These are phyloP conservation scores for Fusarium nematophilum DNA, from an alignment of 2,329 filamentous ascomycete genomes.

Conservation along the genomic window DNA sequence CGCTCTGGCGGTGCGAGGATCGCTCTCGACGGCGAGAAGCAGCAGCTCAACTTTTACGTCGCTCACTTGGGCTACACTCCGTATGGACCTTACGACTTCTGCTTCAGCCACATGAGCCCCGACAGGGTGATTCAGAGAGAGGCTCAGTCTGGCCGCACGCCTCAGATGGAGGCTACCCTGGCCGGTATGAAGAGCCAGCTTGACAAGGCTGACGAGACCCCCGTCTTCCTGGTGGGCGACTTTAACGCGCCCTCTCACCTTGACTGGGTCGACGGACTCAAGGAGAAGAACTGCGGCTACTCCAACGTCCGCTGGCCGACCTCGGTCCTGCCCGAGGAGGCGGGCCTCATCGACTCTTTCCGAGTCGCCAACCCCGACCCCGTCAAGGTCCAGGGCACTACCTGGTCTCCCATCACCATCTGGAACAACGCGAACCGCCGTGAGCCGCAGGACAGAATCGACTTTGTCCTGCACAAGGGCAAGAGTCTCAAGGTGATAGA, in stretches of 20 bases:
- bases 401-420: conserved; percentile 55
- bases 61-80: conserved; percentile 53
- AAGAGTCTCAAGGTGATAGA: conserved; percentile 43
- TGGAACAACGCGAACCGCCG: conserved; percentile 47
- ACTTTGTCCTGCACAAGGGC: conserved; percentile 56
- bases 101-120: conserved; percentile 50
- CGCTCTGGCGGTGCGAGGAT: conserved; percentile 48
- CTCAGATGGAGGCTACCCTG: conserved; percentile 52
- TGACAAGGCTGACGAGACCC: conserved; percentile 44
- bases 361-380: conserved; percentile 53
- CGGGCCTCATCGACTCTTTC: conserved; percentile 55
- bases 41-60: conserved; percentile 51
- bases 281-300: conserved; percentile 51
- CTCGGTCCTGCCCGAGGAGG: conserved; percentile 48
- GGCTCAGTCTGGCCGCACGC: conserved; percentile 50
- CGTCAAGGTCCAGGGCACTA: conserved; percentile 46
- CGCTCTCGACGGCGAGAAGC: conserved; percentile 47
- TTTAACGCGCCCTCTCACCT: conserved; percentile 58
- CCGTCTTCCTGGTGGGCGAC: conserved; percentile 54
- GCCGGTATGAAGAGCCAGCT: conserved; percentile 48
- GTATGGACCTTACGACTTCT: conserved; percentile 58
- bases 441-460: conserved; percentile 56
- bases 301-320: conserved; percentile 53
- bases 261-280: conserved; percentile 52
- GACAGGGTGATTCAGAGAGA: conserved; percentile 51